Conservation (phyloP, 495 filamentous ascomycete genomes). For the Talaromyces stipitatus region DNA sequence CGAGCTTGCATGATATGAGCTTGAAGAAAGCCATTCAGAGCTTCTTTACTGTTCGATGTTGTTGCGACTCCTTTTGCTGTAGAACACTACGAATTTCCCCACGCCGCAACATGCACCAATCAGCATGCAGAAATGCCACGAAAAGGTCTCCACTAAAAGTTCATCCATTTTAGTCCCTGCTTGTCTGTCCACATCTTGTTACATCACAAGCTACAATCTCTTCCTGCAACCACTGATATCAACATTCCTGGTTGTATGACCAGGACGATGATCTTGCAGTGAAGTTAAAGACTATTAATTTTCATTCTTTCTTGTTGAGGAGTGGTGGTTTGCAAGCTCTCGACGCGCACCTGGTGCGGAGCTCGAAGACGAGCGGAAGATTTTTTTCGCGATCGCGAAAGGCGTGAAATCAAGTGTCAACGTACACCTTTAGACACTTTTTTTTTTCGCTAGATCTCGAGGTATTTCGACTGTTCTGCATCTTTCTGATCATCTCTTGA, state of each 20-base stretch:
- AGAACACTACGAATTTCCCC: slow-evolving; percentile 23
- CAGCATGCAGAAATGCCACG: background rate
- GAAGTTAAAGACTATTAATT: background rate
- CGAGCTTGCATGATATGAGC: slow-evolving; percentile 1
- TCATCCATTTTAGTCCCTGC: background rate
- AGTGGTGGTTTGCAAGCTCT: background rate
- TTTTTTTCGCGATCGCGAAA: background rate
- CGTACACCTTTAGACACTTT: background rate
- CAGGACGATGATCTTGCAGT: background rate
- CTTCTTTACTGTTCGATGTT: background rate
- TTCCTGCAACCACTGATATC: background rate
- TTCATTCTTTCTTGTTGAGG: background rate
- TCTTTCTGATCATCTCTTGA: background rate
- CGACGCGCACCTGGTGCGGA: slow-evolving; percentile 7
- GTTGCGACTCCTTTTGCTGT: slow-evolving; percentile 13
- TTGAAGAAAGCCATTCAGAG: background rate
- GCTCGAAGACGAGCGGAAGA: slow-evolving; percentile 6
- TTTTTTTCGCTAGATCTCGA: background rate
- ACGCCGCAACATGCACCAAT: background rate
- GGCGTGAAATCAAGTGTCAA: background rate
- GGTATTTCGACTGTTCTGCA: background rate
- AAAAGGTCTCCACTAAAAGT: slow-evolving; percentile 1
- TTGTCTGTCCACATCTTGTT: background rate
- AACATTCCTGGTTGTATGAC: background rate
- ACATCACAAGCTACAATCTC: background rate